Evolutionary conservation across 2,329 filamentous ascomycete species (phyloP), one percentile per base, ranked within the genome.

Genomic region (Rhynchosporium secalis): DNA sequence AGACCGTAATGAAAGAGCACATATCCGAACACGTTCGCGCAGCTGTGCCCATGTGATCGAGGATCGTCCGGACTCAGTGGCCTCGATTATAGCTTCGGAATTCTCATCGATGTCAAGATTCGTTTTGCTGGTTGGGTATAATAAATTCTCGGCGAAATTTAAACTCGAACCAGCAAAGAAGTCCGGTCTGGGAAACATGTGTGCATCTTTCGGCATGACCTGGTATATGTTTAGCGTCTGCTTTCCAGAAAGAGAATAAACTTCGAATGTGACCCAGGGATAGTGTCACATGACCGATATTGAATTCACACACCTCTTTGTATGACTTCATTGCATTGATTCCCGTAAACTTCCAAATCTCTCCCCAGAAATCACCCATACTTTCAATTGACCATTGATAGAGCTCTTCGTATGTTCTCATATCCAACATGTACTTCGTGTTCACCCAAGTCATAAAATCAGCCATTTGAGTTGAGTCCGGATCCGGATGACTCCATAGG

Each of bases 81-180:
- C 88, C 31, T 89, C 90, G 70, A 97, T 89, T 51, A 96, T 82
- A 20, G 93, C 93, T 6, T 84, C 76, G 4, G 83, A 80, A 51
- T 85, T 76, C 56, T 87, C 83, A 66, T 88, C 78, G 6, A 86
- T 76, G 13, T 77, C 71, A 28, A 76, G 77, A 43, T 83, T 78
- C 56, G 80, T 80, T 36, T 36, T 36, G 33, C 33, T 36, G 33
- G 9, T 36, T 3, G 94, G 94, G 74, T 88, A 97, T 3, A 99
- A 85, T 59, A 98, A 81, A 75, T 99, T 99, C 78, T 98, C 91
- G 31, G 94, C 93, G 74, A 97, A 98, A 76, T 98, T 99, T 67
- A 98, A 81, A 62, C 81, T 86, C 13, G 90, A 84, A 9, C 88
- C 88, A 61, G 86, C 76, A 75, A 97, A 98, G 80, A 96, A 98